Base-by-base conservation (phyloP, 768 basidiomycete genomes). In the Naematelia encephala region DNA sequence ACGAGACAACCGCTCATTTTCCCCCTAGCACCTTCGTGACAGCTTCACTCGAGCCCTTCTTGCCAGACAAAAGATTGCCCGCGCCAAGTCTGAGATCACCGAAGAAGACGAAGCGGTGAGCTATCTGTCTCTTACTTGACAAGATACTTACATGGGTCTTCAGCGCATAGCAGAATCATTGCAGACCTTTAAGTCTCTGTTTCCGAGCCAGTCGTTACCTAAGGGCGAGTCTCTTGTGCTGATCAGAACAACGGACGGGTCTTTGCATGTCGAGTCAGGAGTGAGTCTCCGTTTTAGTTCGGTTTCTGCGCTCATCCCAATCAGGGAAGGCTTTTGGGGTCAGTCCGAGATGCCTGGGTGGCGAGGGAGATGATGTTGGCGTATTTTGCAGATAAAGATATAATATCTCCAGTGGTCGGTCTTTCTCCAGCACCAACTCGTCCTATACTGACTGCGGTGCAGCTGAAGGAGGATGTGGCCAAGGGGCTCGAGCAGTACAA, bases 1-100 rank as follows among this genome's bases (percentile, higher is more conserved):
- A 34, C 27, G 22, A 27, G 21, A 13, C 49, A 22, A 26, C 12
- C 45, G 43, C 49, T 54, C 11, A 47, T 49, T 12, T 14, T 50
- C 22, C n/a, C n/a, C n/a, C 19, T 45, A 74, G 51, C 79, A 80
- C 55, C 73, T 80, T 0, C 73, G 79, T 14, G 79, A 80, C 60
- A 79, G 74, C 0, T 79, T 80, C 62, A 75, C 77, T 0, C 63
- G 79, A 12, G 77, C 78, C 1, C 56, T 80, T 26, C 54, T 68
- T 25, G 78, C 77, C 0, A 67, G 79, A 3, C 69, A 79, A 52
- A 79, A 79, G 61, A 53, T 72, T 2, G 75, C 78, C 5, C 60
- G 62, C 19, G 61, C 69, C 13, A 56, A 67, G 1, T 61, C 67
- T 0, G 26, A 52, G 21, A 25, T 79, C 11, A 63, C 66, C 1